These are phyloP conservation scores for Vararia minispora DNA, from an alignment of 768 basidiomycete species.

Conservation along the genomic window DNA sequence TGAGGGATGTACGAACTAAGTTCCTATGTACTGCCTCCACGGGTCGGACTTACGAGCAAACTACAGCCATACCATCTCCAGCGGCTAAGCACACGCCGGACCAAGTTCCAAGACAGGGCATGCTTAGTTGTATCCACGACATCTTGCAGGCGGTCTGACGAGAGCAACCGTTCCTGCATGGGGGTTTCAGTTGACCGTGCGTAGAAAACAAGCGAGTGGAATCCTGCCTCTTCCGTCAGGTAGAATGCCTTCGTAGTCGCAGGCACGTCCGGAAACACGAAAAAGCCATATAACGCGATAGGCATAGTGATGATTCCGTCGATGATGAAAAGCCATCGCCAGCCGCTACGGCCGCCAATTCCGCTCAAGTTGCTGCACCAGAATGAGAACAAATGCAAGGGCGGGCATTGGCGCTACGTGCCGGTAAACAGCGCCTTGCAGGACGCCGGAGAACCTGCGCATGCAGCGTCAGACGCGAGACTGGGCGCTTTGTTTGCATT, in stretches of 20 bases:
- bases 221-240: slow-evolving; percentile 44
- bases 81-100: slow-evolving; percentile 37
- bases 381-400: background rate
- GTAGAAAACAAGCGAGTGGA: background rate
- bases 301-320: slow-evolving; percentile 64
- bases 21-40: too few relatives aligned
- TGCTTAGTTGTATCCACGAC: slow-evolving; percentile 29
- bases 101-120: slow-evolving; percentile 35
- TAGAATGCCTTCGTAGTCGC: slow-evolving; percentile 54
- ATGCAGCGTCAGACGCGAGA: background rate
- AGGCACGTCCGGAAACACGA: slow-evolving; percentile 65
- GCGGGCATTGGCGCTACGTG: slow-evolving; percentile 15
- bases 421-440: slow-evolving; percentile 56
- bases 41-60: slow-evolving; percentile 33
- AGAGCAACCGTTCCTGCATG: slow-evolving; percentile 41
- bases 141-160: slow-evolving; percentile 37
- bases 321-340: slow-evolving; percentile 66
- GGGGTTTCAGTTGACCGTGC: background rate
- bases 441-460: slow-evolving; percentile 48
- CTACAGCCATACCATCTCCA: slow-evolving; percentile 68
- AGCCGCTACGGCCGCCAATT: slow-evolving; percentile 41
- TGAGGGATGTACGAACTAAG: slow-evolving; percentile 19
- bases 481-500: too few relatives aligned
- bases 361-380: slow-evolving; percentile 41
- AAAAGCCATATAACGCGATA: slow-evolving; percentile 60